These are phyloP conservation scores for Canavalia ensiformis DNA, from an alignment of 306 rosid genomes.

Conservation along the genomic window DNA sequence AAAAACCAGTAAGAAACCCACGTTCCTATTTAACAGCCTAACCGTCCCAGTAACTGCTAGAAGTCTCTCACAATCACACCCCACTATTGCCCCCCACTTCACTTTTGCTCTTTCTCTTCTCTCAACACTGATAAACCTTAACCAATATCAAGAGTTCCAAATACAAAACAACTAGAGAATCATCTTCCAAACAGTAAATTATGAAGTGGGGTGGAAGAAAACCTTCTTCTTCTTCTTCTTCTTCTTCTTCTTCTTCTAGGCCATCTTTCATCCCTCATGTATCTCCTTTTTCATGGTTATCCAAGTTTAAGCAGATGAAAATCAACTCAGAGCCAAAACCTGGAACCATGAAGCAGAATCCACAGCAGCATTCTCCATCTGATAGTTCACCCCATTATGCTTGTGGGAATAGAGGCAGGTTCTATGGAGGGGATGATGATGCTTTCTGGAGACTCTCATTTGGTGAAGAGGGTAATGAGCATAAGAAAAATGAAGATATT, in stretches of 20 bases:
- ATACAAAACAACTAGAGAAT: neutral
- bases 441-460: slow-evolving; percentile 88
- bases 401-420: slow-evolving; percentile 51
- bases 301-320: slow-evolving; percentile 87
- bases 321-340: slow-evolving; percentile 55
- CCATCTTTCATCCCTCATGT: slow-evolving; percentile 77
- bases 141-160: slow-evolving; percentile 32
- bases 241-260: slow-evolving; percentile 48
- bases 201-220: slow-evolving; percentile 91
- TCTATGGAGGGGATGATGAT: slow-evolving; percentile 65
- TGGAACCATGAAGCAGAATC: slow-evolving; percentile 50
- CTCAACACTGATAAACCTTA: slow-evolving; percentile 31
- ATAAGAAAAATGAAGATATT: slow-evolving; percentile 52
- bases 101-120: slow-evolving; percentile 37
- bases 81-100: slow-evolving; percentile 35
- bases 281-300: slow-evolving; percentile 79
- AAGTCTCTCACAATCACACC: slow-evolving; percentile 31
- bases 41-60: slow-evolving; percentile 56
- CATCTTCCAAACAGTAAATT: slow-evolving; percentile 24
- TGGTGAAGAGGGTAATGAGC: slow-evolving; percentile 59
- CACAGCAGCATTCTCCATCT: slow-evolving; percentile 54
- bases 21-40: slow-evolving; percentile 70
- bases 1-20: slow-evolving; percentile 61
- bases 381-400: slow-evolving; percentile 47
- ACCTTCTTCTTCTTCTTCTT: slow-evolving; percentile 58